A percentile compares a stretch with the other conserved stretches of the same genome.
Conservation (phyloP, 2,329 filamentous ascomycete species). For the Arthrobotrys sphaeroides region DNA sequence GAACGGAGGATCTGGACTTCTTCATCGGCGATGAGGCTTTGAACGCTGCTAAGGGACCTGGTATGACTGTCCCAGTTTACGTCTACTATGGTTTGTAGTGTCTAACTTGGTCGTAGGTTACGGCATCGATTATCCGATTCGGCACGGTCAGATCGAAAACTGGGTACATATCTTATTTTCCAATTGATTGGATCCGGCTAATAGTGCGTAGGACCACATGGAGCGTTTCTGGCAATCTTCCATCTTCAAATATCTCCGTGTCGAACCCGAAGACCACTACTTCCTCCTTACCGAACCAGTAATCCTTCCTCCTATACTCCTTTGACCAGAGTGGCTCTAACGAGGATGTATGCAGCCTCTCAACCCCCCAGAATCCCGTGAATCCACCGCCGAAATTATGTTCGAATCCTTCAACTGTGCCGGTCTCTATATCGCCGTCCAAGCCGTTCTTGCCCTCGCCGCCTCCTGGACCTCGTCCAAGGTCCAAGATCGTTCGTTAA, state of each 20-base stretch:
- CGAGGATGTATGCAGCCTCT: slow-evolving; percentile 72
- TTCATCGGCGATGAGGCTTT: slow-evolving; percentile 98
- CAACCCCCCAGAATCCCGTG: slow-evolving; percentile 97
- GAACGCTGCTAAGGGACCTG: slow-evolving; percentile 81
- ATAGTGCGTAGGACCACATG: slow-evolving; percentile 83
- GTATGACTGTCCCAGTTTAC: slow-evolving; percentile 63
- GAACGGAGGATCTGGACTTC: slow-evolving; percentile 97
- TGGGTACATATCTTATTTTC: slow-evolving; percentile 72
- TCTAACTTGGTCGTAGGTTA: slow-evolving; percentile 71
- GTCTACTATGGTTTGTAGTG: no score
- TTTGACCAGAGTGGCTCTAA: slow-evolving; percentile 5
- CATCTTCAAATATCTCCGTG: slow-evolving; percentile 98
- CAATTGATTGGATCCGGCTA: slow-evolving; percentile 52
- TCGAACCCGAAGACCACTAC: slow-evolving; percentile 98
- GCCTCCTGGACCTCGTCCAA: slow-evolving; percentile 99
- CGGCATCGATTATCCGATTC: slow-evolving; percentile 95
- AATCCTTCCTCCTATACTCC: slow-evolving; percentile 60
- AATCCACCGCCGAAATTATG: slow-evolving; percentile 99
- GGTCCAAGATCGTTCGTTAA: slow-evolving; percentile 93
- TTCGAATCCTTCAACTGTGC: slow-evolving; percentile 99
- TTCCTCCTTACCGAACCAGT: slow-evolving; percentile 97
- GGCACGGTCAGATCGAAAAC: slow-evolving; percentile 98
- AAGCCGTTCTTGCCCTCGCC: slow-evolving; percentile 93
- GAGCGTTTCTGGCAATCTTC: slow-evolving; percentile 99
- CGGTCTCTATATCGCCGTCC: slow-evolving; percentile 97